Base-by-base conservation (phyloP, 75 land plant genomes). In the Picea glauca region DNA sequence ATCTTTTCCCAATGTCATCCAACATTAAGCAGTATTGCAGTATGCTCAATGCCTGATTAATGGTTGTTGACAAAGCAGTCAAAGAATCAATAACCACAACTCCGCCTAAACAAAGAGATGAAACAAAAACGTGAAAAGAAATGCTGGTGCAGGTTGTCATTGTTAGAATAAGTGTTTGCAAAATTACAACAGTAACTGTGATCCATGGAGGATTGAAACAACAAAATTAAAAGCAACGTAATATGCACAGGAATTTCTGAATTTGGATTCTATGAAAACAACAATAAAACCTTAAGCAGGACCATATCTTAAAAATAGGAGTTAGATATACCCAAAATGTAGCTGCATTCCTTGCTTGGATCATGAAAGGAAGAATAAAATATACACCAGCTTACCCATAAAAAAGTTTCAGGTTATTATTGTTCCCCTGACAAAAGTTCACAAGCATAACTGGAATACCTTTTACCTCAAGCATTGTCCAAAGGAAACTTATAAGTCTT, bases 401-500 rank as follows among this genome's bases (percentile, higher is more conserved):
- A 31, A 14, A 32, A 31, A 35, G 13, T 14, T 33, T 32, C 43
- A 17, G 12, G 17, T 17, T 32, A 33, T 35, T 67, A 32, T 38
- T 67, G 40, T 31, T 32, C 35, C 17, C 46, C 72, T 32, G 13
- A 30, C 15, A 4, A 65, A 7, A 30, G 18, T 67, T 67, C 68
- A 67, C 9, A 35, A 8, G 1, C 6, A 18, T 7, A 67, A 67
- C 14, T 67, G 7, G 20, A 43, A 18, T 43, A 17, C 20, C 5
- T n/a, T 3, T 5, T 70, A 66, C 33, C 7, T 38, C 20, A 5
- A 15, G 20, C 3, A 33, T 11, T 40, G 46, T 40, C 18, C 54
- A 70, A 70, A 70, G n/a, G 54, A 38, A 38, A 23, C 54, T 70
- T 70, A 43, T 12, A 70, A 70, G 11, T 56, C 54, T 70, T 70